Base-by-base conservation (phyloP, 352 stramenopile species). In the Blastocystis hominis region DNA sequence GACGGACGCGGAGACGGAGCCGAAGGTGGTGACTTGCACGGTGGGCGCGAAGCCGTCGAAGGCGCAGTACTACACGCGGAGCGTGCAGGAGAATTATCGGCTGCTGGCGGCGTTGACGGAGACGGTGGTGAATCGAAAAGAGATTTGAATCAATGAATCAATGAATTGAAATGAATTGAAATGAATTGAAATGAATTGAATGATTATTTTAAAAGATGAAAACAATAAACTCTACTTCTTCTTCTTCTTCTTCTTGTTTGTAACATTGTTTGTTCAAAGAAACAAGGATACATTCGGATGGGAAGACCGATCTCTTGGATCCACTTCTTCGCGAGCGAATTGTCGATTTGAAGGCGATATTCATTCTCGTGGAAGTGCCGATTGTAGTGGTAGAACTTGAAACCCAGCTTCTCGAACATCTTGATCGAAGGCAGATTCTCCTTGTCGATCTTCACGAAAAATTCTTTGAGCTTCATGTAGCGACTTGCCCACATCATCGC, bases 381-480 rank as follows among this genome's bases (percentile, higher is more conserved):
- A 30, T 84, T 84, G 72, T 56, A 84, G 56, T 64, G 44, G 56
- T 84, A 84, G 56, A 84, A 84, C 1, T 30, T 64, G 50, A 66
- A 84, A 24, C 72, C 72, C 24, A 84, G 66, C 72, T 84, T 84
- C 72, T 84, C 72, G 44, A 84, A 84, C 72, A 84, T 84, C 72
- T 68, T 84, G 13, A 84, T 84, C 2, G 72, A 84, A 40, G 72
- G 72, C 34, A 44, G 50, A 46, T 84, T 84, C n/a, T 84, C 36
- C 72, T 84, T 84, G n/a, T 84, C 68, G 72, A 84, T 84, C 72
- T 84, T 84, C 3, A 84, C 72, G 36, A 84, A 84, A 53, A 84
- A 84, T n/a, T 84, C 72, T 40, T 84, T 84, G 50, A 84, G 50
- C 72, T 84, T 84, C 24, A 64, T 44, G 30, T 84, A 84, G 56